phyloP scores from a whole-genome alignment of 2,329 filamentous ascomycete species.

The Trichophyton benhamiae region DNA sequence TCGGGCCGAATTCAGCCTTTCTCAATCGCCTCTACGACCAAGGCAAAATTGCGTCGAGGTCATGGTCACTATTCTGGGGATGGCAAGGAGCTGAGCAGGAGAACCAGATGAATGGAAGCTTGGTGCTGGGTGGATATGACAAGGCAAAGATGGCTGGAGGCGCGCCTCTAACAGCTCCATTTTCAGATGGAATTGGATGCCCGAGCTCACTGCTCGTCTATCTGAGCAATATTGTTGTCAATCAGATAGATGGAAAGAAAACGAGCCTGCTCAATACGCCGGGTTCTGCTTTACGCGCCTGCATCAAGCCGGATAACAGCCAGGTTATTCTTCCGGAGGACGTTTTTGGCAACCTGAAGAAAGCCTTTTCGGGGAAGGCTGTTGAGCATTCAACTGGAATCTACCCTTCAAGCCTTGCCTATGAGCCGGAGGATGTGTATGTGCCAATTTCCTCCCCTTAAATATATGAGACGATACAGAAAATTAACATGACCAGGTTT shows the following conservation, averaged over 20 bases:
- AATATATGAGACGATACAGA: not conserved
- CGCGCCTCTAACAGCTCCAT: not conserved
- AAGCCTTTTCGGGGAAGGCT: not conserved
- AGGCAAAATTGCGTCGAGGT: conserved; percentile 7
- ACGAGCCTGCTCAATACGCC: not conserved
- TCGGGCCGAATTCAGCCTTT: conserved; percentile 5
- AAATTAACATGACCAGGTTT: conserved; percentile 3
- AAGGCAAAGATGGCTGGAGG: conserved; percentile 9
- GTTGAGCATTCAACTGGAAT: not conserved
- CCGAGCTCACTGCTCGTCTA: conserved; percentile 7
- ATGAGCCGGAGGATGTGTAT: not conserved
- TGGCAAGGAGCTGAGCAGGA: conserved; percentile 6
- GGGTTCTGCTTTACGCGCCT: conserved; percentile 18
- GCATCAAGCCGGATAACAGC: conserved; percentile 3
- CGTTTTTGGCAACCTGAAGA: conserved; percentile 4
- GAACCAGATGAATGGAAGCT: conserved; percentile 10
- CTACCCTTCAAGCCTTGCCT: not conserved
- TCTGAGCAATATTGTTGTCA: conserved; percentile 6
- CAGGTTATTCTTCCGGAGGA: conserved; percentile 1
- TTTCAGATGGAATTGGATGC: conserved; percentile 6
- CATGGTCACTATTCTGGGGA: conserved; percentile 12
- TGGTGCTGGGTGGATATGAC: conserved; percentile 11
- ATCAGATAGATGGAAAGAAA: not conserved
- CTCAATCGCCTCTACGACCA: not conserved
- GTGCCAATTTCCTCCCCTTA: not conserved